Evolutionary conservation across 768 basidiomycete species (phyloP), one percentile per base, ranked within the genome.

Genomic region (Hericium rajendrae): DNA sequence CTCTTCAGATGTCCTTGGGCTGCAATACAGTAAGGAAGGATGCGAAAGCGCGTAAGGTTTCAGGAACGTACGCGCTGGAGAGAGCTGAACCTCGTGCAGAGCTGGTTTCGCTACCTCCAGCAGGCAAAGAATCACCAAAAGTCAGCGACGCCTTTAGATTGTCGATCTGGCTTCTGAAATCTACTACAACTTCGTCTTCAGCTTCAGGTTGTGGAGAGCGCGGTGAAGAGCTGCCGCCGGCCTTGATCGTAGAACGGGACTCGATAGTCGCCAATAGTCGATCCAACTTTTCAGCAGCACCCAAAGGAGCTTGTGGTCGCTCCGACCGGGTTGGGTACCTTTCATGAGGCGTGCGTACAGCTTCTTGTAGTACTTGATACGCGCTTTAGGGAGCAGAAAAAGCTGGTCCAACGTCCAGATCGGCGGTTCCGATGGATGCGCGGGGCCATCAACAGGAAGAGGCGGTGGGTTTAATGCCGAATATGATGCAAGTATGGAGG

Each of bases 331-430:
- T 26, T 83, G 81, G 1, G 93, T 94, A 65, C 87, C 90, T 71
- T 88, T 91, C 51, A 97, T 73, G 48, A 98, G 73, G 51, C 88
- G 82, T 53, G 81, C 78, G 68, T 98, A 98, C 0, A 98, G 76
- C 68, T 88, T 94, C 66, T 83, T 85, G 75, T 97, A 98, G 71
- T 99, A 98, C 64, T 84, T 84, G 57, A 99, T 73, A 46, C 97
- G 83, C 13, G 76, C 75, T 66, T 85, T 87, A 0, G 97, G 97
- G 9, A 98, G 78, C 12, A 88, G 72, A 74, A 99, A 99, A 20
- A 98, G 76, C 8, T 81, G 73, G 67, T 98, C 95, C 13, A 98
- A 74, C 0, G 91, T 88, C 91, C 94, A 97, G 46, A 72, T 51
- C 4, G 71, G 67, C 6, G 77, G 66, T 57, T 77, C 72, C 4